phyloP scores from a whole-genome alignment of 2,329 filamentous ascomycete genomes.

The Fusarium robinianum region DNA sequence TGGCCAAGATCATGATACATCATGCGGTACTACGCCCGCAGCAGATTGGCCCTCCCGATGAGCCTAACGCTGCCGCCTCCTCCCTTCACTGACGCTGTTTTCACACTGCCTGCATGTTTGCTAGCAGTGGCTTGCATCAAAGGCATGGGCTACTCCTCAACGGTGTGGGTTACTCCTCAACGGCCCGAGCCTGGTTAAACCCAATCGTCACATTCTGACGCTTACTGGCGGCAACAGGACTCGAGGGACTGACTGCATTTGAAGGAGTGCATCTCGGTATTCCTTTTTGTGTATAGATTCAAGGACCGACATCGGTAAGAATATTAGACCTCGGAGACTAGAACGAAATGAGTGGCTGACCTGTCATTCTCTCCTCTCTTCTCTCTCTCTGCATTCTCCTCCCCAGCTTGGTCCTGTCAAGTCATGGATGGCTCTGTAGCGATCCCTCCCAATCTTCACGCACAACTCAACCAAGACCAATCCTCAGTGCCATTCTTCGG shows the following conservation, averaged over 20 bases:
- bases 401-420: no score
- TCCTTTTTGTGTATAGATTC: not conserved
- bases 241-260: not conserved
- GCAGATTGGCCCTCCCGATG: no score
- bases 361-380: not conserved
- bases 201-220: no score
- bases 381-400: not conserved
- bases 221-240: no score
- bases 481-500: constrained; percentile 1
- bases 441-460: no score
- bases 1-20: constrained; percentile 22
- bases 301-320: not conserved
- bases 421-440: no score
- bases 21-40: no score
- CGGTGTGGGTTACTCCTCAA: not conserved
- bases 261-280: not conserved
- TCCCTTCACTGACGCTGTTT: no score
- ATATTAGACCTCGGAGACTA: not conserved
- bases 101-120: no score
- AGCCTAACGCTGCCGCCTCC: constrained; percentile 23
- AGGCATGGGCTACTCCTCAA: no score
- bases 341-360: not conserved
- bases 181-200: not conserved
- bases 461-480: no score
- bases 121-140: no score